Conservation (phyloP, 1,284 basidiomycete species). For the Somion occarium region DNA sequence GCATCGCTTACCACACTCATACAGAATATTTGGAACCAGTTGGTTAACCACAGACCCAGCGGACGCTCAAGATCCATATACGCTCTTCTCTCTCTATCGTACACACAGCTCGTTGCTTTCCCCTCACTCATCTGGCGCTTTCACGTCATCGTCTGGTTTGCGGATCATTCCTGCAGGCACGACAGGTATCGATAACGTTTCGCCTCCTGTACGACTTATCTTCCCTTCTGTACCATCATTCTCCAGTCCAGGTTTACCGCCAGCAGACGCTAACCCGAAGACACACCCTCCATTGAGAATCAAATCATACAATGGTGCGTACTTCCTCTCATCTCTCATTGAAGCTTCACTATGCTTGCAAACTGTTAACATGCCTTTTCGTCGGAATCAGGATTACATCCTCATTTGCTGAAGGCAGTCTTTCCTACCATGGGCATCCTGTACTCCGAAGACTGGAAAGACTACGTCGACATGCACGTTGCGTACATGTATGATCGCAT, state of each 20-base stretch:
- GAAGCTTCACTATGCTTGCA: not conserved
- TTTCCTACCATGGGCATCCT: conserved; percentile 69
- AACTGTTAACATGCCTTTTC: not conserved
- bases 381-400: conserved; percentile 48
- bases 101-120: conserved; percentile 66
- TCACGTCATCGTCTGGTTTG: conserved; percentile 19
- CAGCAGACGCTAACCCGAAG: conserved; percentile 20
- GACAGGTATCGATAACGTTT: conserved; percentile 35
- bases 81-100: conserved; percentile 76
- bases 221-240: conserved; percentile 64
- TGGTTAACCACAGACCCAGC: conserved; percentile 25
- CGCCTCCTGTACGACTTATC: conserved; percentile 67
- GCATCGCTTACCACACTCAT: too few species aligned
- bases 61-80: conserved; percentile 53
- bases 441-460: conserved; percentile 73
- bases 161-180: conserved; percentile 44
- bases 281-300: conserved; percentile 24
- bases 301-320: conserved; percentile 23
- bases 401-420: conserved; percentile 58
- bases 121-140: conserved; percentile 16
- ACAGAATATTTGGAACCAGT: conserved; percentile 25
- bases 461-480: conserved; percentile 60
- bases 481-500: conserved; percentile 74
- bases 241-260: conserved; percentile 35
- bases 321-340: not conserved